phyloP scores from a whole-genome alignment of 2,329 filamentous ascomycete genomes.

The Fusarium nematophilum region DNA sequence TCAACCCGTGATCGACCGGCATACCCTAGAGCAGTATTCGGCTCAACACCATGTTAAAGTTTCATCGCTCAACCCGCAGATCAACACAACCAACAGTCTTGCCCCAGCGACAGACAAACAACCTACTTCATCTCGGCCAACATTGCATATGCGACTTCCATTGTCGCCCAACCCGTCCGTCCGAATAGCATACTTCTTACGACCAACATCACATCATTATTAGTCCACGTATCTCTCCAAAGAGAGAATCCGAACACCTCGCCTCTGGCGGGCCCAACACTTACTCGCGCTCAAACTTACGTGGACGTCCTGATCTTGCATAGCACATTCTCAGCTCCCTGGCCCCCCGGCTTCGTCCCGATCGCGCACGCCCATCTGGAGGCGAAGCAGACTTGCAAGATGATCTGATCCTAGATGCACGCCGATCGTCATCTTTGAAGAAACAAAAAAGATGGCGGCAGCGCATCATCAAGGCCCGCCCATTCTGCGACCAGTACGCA shows the following conservation, averaged over 20 bases:
- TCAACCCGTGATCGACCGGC: too few species aligned
- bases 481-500: too few species aligned
- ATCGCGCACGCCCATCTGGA: conserved; percentile 8
- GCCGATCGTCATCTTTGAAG: background rate
- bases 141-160: too few species aligned
- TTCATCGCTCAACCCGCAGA: too few species aligned
- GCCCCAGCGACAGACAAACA: background rate
- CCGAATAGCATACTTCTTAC: background rate
- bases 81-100: background rate
- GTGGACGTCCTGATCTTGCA: too few species aligned
- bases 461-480: too few species aligned
- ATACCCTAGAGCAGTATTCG: too few species aligned
- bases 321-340: conserved; percentile 3
- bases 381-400: background rate
- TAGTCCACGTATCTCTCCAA: too few species aligned
- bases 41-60: too few species aligned
- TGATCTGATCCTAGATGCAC: conserved; percentile 15
- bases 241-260: background rate
- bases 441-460: too few species aligned
- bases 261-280: background rate
- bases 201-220: background rate
- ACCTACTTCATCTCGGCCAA: background rate
- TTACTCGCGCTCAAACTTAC: background rate
- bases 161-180: background rate
- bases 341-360: background rate